A percentile compares a stretch with the other conserved stretches of the same genome.
These are phyloP conservation scores for Schizophyllum amplum DNA, from an alignment of 1,284 basidiomycete species.

Conservation along the genomic window DNA sequence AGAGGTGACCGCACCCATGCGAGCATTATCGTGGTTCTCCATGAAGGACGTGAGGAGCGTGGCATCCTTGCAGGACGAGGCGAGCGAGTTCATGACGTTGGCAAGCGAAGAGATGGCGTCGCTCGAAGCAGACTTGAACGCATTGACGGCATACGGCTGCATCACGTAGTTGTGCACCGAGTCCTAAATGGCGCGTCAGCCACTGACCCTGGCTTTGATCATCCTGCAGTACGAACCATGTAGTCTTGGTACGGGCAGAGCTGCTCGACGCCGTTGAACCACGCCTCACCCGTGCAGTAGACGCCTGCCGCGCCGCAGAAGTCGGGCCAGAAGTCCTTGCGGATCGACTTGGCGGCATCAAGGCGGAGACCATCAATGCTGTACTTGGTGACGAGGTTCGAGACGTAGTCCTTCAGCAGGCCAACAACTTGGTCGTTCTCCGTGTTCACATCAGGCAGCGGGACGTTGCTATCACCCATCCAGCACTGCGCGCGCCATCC, in stretches of 20 bases:
- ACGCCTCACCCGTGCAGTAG: conserved; percentile 73
- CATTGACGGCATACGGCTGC: conserved; percentile 51
- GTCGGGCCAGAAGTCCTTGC: conserved; percentile 51
- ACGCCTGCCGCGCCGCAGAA: conserved; percentile 60
- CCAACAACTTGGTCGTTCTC: conserved; percentile 49
- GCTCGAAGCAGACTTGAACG: conserved; percentile 56
- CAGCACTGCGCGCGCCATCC: conserved; percentile 61
- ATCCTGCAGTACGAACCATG: conserved; percentile 12
- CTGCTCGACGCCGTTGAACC: conserved; percentile 3
- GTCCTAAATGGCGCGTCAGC: conserved; percentile 36
- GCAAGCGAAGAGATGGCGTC: conserved; percentile 21
- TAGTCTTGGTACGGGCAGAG: conserved; percentile 11
- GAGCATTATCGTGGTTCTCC: conserved; percentile 74
- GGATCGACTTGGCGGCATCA: conserved; percentile 57
- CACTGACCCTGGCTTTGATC: conserved; percentile 12
- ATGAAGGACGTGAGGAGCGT: conserved; percentile 64
- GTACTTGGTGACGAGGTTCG: conserved; percentile 45
- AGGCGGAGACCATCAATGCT: conserved; percentile 59
- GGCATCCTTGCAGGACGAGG: conserved; percentile 39
- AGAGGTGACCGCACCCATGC: conserved; percentile 46
- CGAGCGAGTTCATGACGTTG: background rate
- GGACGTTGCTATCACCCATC: conserved; percentile 57
- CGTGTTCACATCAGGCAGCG: conserved; percentile 68
- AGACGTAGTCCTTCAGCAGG: conserved; percentile 53
- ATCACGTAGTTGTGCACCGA: conserved; percentile 64